Evolutionary conservation across 2,329 filamentous ascomycete genomes (phyloP), one percentile per base, ranked within the genome.

Genomic region (Fusarium veterinarium): DNA sequence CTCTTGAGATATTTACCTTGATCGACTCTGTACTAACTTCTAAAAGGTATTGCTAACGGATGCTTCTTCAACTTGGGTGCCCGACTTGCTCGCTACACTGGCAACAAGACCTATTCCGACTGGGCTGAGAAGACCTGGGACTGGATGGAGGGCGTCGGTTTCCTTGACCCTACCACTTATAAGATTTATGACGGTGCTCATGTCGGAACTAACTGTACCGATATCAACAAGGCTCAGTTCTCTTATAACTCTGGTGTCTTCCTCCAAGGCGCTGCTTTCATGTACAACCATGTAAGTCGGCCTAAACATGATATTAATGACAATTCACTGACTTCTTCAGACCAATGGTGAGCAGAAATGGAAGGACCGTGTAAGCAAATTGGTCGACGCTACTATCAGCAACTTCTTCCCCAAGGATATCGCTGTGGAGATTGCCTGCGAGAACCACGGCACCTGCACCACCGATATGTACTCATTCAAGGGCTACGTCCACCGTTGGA

Each of bases 21-120:
- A 6, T 49, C 28, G 31, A 49, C 19, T 31, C 13, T 14, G 31
- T 35, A 30, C 68, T 67, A 58, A 67, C 51, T 35, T 35, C 1
- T 31, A 3, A 38, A 42, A 81, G 78, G 85, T 66, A 87, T 90
- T 64, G 87, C 89, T 30, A 91, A 90, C 69, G 89, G 88, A 48
- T 87, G 87, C 76, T 90, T 91, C 79, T 91, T 91, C 83, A 90
- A 91, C 77, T 80, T 91, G 25, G 89, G 86, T n/a, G 89, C 93
- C 20, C 89, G 93, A 13, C 86, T 95, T 16, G 92, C 91, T 0
- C 87, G 90, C 14, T 95, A 93, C 81, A 93, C 91, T 0, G 84
- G 84, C 37, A 92, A 94, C 75, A 75, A 84, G 3, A 91, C 91
- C 0, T 94, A 93, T 74, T 83, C 85, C 5, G 83, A 90, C 10